Base-by-base conservation (phyloP, 768 basidiomycete species). In the Cystofilobasidium capitatum region DNA sequence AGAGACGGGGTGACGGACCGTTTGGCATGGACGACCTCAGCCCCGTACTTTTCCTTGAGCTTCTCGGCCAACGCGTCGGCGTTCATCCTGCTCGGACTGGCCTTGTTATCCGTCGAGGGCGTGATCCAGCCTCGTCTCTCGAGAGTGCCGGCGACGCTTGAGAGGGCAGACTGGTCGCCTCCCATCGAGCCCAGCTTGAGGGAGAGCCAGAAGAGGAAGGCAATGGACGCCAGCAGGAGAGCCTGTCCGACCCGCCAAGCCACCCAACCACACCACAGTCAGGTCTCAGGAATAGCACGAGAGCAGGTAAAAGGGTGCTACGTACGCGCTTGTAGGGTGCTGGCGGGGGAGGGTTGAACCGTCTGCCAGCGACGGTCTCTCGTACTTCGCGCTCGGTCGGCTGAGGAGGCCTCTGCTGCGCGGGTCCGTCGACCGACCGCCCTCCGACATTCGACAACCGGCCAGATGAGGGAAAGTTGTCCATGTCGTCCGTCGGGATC, bases 1-100 rank as follows among this genome's bases (percentile, higher is more conserved):
- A 13, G 20, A 33, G 24, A 26, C 14, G 26, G n/a, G 31, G n/a
- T n/a, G 33, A 65, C 65, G 31, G 0, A 66, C 65, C 65, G 57
- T 49, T 66, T 66, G 12, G 65, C 65, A 22, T 66, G 65, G n/a
- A 66, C 57, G 44, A 66, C 65, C 36, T 66, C 65, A 2, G 65
- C 58, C 0, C 65, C 65, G 35, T 66, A 66, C 65, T 35, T 66
- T 17, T 51, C 45, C 40, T 58, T 49, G 24, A 66, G 17, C 24
- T 58, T 45, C 20, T 58, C 45, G 2, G 40, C 37, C 29, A 59
- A 59, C 10, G 47, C 47, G 12, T 47, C 42, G 7, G 57, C 44
- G 0, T 24, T 16, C 29, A 12, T 45, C 49, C 17, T 26, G 6
- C 2, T 20, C 37, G n/a, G 40, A 29, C 39, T 13, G 26, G 45